These are phyloP conservation scores for Craterostigma plantagineum DNA, from an alignment of 257 asterid genomes.

Conservation along the genomic window DNA sequence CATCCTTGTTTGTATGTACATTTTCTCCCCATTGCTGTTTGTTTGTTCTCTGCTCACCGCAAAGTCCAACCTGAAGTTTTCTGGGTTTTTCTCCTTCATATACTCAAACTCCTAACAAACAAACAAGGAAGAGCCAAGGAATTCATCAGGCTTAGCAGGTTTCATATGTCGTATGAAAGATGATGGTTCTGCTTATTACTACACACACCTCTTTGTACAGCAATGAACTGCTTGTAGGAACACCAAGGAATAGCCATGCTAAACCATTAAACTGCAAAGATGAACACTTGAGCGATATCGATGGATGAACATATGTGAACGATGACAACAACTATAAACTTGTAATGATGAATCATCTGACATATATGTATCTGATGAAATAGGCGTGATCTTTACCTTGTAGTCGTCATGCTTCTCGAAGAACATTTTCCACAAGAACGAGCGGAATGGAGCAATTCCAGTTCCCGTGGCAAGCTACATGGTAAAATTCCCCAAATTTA, in stretches of 20 bases:
- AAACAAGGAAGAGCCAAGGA: no score
- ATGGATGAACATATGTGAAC: no score
- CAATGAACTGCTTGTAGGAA: slow-evolving; percentile 88
- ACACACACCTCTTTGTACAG: slow-evolving; percentile 83
- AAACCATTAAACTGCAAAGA: slow-evolving; percentile 69
- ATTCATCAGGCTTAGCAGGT: no score
- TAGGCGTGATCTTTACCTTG: slow-evolving; percentile 30
- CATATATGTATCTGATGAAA: no score
- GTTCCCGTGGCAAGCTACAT: slow-evolving; percentile 91
- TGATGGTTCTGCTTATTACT: neutral
- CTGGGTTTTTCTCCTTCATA: slow-evolving; percentile 72
- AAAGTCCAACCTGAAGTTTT: slow-evolving; percentile 74
- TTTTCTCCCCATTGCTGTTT: slow-evolving; percentile 73
- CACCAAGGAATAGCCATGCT: slow-evolving; percentile 99
- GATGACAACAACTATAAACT: no score
- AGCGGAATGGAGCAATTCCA: slow-evolving; percentile 95
- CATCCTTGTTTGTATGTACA: slow-evolving; percentile 98
- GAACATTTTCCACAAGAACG: slow-evolving; percentile 94
- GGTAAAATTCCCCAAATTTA: no score
- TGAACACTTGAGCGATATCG: neutral
- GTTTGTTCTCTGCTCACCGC: slow-evolving; percentile 94
- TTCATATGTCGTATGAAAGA: no score
- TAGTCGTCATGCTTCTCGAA: slow-evolving; percentile 84
- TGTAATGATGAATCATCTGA: no score
- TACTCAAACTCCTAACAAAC: slow-evolving; percentile 96